Percentiles rank a stretch among this genome's conserved stretches.
These are phyloP conservation scores for Tanacetum coccineum DNA, from an alignment of 129 eudicot species.

Conservation along the genomic window DNA sequence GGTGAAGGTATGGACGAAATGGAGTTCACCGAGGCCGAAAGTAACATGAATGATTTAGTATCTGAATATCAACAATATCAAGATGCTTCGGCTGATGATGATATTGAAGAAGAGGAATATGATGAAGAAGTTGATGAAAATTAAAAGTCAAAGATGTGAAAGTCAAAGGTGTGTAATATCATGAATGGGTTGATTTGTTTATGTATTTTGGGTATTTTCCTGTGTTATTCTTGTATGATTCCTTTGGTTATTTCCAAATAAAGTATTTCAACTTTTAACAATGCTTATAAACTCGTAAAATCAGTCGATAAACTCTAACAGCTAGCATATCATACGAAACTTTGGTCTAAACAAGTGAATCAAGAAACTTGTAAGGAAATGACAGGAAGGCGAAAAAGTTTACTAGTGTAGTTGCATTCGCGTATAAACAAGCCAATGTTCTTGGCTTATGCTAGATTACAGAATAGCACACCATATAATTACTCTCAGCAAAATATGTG, in stretches of 20 bases:
- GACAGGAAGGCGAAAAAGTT: not conserved
- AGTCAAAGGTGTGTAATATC: conserved; percentile 27
- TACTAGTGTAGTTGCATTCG: not conserved
- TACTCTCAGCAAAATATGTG: conserved; percentile 23
- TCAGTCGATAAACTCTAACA: too few species aligned
- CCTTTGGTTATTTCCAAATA: conserved; percentile 19
- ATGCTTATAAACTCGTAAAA: too few species aligned
- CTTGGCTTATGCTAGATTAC: conserved; percentile 36
- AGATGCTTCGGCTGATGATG: too few species aligned
- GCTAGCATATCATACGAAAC: not conserved
- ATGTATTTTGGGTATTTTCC: conserved; percentile 23
- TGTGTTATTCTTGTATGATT: conserved; percentile 15
- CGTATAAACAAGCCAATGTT: conserved; percentile 34
- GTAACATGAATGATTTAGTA: too few species aligned
- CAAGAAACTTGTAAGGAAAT: not conserved
- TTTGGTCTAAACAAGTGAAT: not conserved
- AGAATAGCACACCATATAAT: conserved; percentile 27
- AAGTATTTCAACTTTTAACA: conserved; percentile 25
- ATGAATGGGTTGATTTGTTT: conserved; percentile 16
- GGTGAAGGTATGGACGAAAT: too few species aligned
- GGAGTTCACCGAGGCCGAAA: too few species aligned
- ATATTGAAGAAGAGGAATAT: too few species aligned
- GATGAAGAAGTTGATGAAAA: conserved; percentile 23
- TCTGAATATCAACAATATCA: too few species aligned
- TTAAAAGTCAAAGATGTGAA: conserved; percentile 15